Evolutionary conservation across 2,329 filamentous ascomycete species (phyloP), one percentile per base, ranked within the genome.

Genomic region (Cladosporium colombiae): DNA sequence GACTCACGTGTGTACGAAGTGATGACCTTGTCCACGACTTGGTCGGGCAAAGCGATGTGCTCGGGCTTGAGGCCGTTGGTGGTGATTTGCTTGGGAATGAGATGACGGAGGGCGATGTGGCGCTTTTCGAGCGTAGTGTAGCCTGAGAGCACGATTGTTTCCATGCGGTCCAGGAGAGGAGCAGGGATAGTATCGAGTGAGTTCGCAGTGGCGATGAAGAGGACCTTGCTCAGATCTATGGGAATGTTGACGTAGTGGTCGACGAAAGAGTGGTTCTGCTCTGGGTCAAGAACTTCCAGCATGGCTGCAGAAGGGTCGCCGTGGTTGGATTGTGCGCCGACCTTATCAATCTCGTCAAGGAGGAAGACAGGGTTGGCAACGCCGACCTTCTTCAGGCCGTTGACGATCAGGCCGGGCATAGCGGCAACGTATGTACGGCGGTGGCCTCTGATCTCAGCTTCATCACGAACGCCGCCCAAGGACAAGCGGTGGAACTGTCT

Each of bases 191-290:
- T 97, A 74, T 98, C 94, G 27, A 98, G 84, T 11, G 87, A 92
- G 79, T 99, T 99, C 55, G 95, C 95, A 0, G 95, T 99, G 7
- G 95, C 95, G 73, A 99, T 97, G 81, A 99, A 99, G 13, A 99
- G 85, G 25, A 99, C 92, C 79, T 96, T 97, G 81, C 92, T 96
- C 23, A 99, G 84, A 76, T 99, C 95, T 70, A 98, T 92, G 0
- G 95, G 94, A 68, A 97, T 93, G 74, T 93, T 93, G 76, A 99
- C 88, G 77, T 98, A 99, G 80, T 99, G 95, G 75, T 99, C 95
- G 33, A 89, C 91, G 80, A 99, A 99, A 11, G 88, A 90, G 78
- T 96, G 87, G 75, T 99, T 99, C 80, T 99, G 95, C 78, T 99
- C 95, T 0, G 95, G 95, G 74, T 99, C 95, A 55, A 99, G 84